Percentiles rank a stretch among this genome's conserved stretches.
These are phyloP conservation scores for Amylostereum chailletii DNA, from an alignment of 1,284 basidiomycete genomes.

Conservation along the genomic window DNA sequence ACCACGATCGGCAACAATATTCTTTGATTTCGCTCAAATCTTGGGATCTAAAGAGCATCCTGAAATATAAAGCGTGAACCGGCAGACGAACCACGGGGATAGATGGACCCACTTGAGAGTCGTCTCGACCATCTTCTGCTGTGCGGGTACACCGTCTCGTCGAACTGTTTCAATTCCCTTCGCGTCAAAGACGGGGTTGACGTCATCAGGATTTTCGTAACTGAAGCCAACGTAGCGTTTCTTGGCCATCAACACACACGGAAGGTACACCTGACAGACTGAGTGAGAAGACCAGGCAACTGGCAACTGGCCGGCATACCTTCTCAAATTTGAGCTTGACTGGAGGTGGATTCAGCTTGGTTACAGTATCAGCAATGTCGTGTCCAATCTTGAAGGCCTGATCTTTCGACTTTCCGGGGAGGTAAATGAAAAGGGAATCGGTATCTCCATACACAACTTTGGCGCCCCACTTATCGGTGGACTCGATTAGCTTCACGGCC, in stretches of 20 bases:
- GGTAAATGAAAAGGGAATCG: conserved; percentile 88
- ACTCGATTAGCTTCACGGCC: conserved; percentile 82
- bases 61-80: conserved; percentile 20
- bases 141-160: conserved; percentile 82
- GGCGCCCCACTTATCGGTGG: conserved; percentile 79
- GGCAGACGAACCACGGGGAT: not conserved
- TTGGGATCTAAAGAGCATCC: conserved; percentile 82
- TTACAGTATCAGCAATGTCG: conserved; percentile 86
- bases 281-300: not conserved
- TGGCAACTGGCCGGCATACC: conserved; percentile 29
- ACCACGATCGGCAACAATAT: conserved; percentile 84
- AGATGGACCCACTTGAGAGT: conserved; percentile 63
- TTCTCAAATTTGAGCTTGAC: conserved; percentile 98
- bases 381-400: conserved; percentile 91
- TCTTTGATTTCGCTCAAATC: conserved; percentile 86
- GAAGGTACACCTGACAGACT: conserved; percentile 73
- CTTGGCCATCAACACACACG: conserved; percentile 90
- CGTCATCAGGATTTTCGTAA: conserved; percentile 79
- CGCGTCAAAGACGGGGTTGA: conserved; percentile 82
- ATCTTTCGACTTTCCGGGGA: conserved; percentile 84
- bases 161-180: conserved; percentile 98
- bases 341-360: conserved; percentile 81
- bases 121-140: conserved; percentile 84
- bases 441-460: conserved; percentile 97
- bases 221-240: conserved; percentile 97